A percentile compares a stretch with the other conserved stretches of the same genome.
phyloP scores from a whole-genome alignment of 2,329 filamentous ascomycete species.

The Colletotrichum endophyticum region DNA sequence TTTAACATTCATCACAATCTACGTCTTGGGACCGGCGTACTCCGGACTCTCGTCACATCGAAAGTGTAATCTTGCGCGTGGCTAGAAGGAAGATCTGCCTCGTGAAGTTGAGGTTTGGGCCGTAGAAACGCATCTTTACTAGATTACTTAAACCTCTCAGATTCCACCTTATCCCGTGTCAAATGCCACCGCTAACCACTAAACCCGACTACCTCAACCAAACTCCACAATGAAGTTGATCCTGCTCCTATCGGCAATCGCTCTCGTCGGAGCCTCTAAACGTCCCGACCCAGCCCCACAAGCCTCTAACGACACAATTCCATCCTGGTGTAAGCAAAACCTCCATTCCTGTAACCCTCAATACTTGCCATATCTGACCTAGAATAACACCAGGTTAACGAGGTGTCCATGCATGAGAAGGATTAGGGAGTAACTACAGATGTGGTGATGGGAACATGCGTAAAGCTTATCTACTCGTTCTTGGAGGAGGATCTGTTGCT shows the following conservation, averaged over 20 bases:
- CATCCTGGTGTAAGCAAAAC: neutral
- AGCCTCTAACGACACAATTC: neutral
- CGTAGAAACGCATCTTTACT: no score
- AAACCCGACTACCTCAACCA: accelerated
- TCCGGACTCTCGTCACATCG: neutral
- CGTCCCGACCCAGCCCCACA: neutral
- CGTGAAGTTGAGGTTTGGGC: no score
- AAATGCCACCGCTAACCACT: neutral
- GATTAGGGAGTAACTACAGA: no score
- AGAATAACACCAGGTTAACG: no score
- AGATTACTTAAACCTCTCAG: no score
- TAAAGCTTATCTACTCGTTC: no score
- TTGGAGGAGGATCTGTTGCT: neutral
- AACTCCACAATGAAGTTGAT: neutral
- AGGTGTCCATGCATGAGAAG: no score
- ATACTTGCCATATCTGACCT: accelerated
- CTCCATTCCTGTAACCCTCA: accelerated
- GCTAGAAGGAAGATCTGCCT: no score
- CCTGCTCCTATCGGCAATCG: neutral
- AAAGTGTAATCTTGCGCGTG: neutral
- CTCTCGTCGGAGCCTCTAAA: neutral
- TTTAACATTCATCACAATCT: neutral
- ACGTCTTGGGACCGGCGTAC: neutral
- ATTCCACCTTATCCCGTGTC: no score
- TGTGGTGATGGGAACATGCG: no score